A percentile compares a stretch with the other conserved stretches of the same genome.
Evolutionary conservation across 306 rosid species (phyloP).

Genomic region (Alnus glutinosa): DNA sequence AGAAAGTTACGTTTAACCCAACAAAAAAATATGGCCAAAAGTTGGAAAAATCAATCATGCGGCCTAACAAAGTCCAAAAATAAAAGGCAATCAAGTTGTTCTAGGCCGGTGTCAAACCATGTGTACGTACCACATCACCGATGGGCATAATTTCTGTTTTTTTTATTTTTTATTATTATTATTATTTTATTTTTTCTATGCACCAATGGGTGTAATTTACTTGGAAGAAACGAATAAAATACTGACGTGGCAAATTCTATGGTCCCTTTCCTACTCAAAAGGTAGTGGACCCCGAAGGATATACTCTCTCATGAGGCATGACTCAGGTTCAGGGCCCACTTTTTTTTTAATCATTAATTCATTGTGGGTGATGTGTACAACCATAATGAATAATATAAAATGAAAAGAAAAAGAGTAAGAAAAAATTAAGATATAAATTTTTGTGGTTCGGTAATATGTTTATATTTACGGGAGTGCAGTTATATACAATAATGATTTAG

Average conservation of each 20-base stretch:
- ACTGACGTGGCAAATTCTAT: conserved; percentile 37
- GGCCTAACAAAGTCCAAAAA: background rate
- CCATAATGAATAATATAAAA: no score
- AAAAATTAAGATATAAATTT: no score
- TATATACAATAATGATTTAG: no score
- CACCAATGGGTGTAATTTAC: conserved; percentile 27
- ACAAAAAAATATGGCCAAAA: background rate
- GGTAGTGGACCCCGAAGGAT: conserved; percentile 10
- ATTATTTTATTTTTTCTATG: conserved; percentile 20
- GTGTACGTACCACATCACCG: conserved; percentile 18
- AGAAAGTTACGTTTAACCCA: background rate
- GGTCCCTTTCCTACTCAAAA: background rate
- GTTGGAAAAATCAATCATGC: background rate
- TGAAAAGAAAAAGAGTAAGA: no score
- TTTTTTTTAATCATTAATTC: background rate
- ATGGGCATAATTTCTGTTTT: background rate
- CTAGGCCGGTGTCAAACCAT: conserved; percentile 14
- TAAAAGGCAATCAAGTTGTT: background rate
- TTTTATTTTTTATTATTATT: background rate
- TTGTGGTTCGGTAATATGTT: no score
- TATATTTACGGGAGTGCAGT: no score
- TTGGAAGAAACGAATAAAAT: conserved; percentile 30
- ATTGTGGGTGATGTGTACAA: no score
- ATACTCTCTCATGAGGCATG: background rate
- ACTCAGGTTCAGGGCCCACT: conserved; percentile 2